Conservation (phyloP, 2,329 filamentous ascomycete species). For the Clarireedia homoeocarpa region DNA sequence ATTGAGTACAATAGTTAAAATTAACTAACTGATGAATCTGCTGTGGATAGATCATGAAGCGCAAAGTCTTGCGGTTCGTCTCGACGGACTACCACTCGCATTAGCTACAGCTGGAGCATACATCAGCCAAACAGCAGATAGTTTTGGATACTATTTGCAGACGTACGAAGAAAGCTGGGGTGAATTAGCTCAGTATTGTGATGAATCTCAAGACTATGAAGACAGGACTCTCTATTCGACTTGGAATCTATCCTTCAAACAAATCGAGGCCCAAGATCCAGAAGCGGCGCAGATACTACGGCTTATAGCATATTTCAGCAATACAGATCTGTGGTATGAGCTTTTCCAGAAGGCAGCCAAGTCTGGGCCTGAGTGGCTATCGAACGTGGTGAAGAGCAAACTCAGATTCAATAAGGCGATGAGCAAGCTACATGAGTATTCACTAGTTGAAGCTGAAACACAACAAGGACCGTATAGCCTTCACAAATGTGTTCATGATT, state of each 20-base stretch:
- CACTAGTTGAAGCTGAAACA: background rate
- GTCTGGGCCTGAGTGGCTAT: background rate
- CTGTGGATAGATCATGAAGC: background rate
- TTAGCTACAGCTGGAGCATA: background rate
- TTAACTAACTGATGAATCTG: too few species aligned
- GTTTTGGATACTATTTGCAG: background rate
- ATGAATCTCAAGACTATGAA: background rate
- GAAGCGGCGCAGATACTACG: background rate
- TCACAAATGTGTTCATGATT: background rate
- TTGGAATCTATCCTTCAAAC: background rate
- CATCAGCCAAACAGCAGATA: background rate
- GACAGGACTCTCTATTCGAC: background rate
- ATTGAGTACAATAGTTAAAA: background rate
- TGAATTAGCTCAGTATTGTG: background rate
- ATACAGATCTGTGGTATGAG: background rate
- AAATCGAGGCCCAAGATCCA: background rate
- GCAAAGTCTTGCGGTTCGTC: background rate
- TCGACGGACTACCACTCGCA: background rate
- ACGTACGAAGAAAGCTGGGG: background rate
- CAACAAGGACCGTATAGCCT: background rate
- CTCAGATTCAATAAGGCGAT: background rate
- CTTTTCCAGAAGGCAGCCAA: background rate
- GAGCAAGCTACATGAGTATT: background rate
- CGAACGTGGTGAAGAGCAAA: background rate
- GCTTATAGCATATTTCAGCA: background rate